These are phyloP conservation scores for Phaeosphaeriaceae sp. DNA, from an alignment of 2,329 filamentous ascomycete species.

Conservation along the genomic window DNA sequence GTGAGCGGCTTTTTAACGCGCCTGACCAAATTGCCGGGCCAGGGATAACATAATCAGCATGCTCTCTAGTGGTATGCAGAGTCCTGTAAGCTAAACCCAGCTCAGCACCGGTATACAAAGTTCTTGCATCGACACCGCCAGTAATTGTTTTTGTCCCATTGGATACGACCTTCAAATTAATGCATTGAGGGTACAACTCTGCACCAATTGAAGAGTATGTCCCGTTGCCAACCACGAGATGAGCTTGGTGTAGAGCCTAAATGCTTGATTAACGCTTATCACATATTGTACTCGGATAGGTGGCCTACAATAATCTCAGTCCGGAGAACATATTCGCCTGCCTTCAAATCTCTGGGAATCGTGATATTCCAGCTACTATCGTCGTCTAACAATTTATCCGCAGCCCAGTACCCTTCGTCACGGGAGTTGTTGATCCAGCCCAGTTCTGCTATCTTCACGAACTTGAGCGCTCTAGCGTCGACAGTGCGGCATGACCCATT, in stretches of 20 bases:
- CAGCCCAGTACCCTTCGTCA: slow-evolving; percentile 43
- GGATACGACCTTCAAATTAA: slow-evolving; percentile 55
- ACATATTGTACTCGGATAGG: too few relatives aligned
- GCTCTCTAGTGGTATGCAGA: slow-evolving; percentile 22
- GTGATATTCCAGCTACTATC: slow-evolving; percentile 47
- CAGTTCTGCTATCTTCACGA: slow-evolving; percentile 37
- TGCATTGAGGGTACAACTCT: slow-evolving; percentile 59
- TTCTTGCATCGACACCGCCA: slow-evolving; percentile 42
- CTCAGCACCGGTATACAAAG: slow-evolving; percentile 49
- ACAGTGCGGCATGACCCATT: slow-evolving; percentile 27
- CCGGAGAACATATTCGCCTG: slow-evolving; percentile 51
- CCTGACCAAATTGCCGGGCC: slow-evolving; percentile 33
- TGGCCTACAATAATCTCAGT: slow-evolving; percentile 47
- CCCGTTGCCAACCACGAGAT: slow-evolving; percentile 31
- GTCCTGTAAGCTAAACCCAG: slow-evolving; percentile 48
- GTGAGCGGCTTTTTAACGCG: background rate
- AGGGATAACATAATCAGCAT: slow-evolving; percentile 32
- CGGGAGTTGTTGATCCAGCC: slow-evolving; percentile 35
- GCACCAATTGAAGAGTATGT: slow-evolving; percentile 51
- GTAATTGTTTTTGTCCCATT: slow-evolving; percentile 44
- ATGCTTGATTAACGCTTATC: background rate
- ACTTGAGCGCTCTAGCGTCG: slow-evolving; percentile 25
- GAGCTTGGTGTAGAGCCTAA: slow-evolving; percentile 46
- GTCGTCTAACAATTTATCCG: slow-evolving; percentile 45
- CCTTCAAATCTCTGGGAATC: slow-evolving; percentile 49